Evolutionary conservation across 371 early-diverging fungal genomes (phyloP).

Genomic region (Dinochytrium kinnereticum): DNA sequence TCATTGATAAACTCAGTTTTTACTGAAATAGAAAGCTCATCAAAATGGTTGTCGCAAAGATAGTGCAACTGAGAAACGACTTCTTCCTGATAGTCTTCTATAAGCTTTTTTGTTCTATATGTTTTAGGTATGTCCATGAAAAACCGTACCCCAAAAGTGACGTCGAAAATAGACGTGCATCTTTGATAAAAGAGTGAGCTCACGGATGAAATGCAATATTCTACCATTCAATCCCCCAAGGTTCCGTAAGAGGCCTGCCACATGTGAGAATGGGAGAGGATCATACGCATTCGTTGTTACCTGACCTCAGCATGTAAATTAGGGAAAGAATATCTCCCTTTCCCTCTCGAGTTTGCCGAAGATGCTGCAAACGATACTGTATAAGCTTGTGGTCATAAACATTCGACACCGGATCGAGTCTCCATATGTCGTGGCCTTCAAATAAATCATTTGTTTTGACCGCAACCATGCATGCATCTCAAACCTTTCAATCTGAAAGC

Average conservation of each 20-base stretch:
- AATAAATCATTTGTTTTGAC: not conserved
- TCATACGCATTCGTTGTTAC: conserved; percentile 5
- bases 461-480: not conserved
- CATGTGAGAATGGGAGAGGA: not conserved
- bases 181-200: conserved; percentile 11
- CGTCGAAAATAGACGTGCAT: conserved; percentile 27
- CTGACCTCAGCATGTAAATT: conserved; percentile 69
- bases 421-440: conserved; percentile 57
- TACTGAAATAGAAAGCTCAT: conserved; percentile 19
- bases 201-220: no score
- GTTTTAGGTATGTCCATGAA: conserved; percentile 45
- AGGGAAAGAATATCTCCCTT: conserved; percentile 57
- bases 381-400: conserved; percentile 78
- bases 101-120: conserved; percentile 74
- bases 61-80: conserved; percentile 70
- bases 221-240: conserved; percentile 69
- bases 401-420: conserved; percentile 61
- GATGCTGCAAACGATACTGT: conserved; percentile 51
- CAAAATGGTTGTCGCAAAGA: conserved; percentile 62
- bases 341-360: conserved; percentile 58
- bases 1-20: conserved; percentile 82
- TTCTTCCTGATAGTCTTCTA: conserved; percentile 77
- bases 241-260: conserved; percentile 72
- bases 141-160: conserved; percentile 29
- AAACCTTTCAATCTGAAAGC: conserved; percentile 3